Evolutionary conservation across 805 yeast species (phyloP).

Genomic region (Saccharomycopsis schoenii): DNA sequence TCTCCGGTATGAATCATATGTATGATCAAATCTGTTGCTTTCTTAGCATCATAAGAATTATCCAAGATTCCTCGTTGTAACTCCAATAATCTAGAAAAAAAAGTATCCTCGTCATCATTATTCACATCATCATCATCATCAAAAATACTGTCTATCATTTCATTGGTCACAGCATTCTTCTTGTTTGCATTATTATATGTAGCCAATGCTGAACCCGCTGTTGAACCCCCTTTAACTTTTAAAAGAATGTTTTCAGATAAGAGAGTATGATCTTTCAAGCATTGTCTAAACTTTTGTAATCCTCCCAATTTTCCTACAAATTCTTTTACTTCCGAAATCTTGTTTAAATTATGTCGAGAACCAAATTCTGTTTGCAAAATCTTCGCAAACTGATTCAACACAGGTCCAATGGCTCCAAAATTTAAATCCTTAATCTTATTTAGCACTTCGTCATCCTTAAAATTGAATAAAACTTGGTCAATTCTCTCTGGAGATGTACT

Average conservation of each 20-base stretch:
- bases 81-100: conserved; percentile 20
- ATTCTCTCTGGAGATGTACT: not conserved
- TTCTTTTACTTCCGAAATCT: conserved; percentile 54
- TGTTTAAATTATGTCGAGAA: conserved; percentile 43
- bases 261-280: conserved; percentile 61
- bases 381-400: conserved; percentile 61
- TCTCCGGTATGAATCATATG: conserved; percentile 39
- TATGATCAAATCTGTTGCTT: conserved; percentile 29
- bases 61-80: conserved; percentile 15
- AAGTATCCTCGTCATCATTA: conserved; percentile 19
- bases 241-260: conserved; percentile 58
- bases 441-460: conserved; percentile 37
- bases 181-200: conserved; percentile 24
- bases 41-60: conserved; percentile 18
- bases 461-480: conserved; percentile 8
- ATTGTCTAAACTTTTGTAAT: conserved; percentile 56
- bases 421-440: conserved; percentile 51
- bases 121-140: conserved; percentile 11
- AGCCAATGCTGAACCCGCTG: conserved; percentile 9
- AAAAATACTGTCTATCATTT: conserved; percentile 2
- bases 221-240: conserved; percentile 29
- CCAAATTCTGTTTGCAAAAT: conserved; percentile 61
- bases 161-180: conserved; percentile 3
- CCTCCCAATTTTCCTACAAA: conserved; percentile 63
- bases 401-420: conserved; percentile 71